Evolutionary conservation across 2,329 filamentous ascomycete genomes (phyloP).

Genomic region (Sarocladiaceae sp.): DNA sequence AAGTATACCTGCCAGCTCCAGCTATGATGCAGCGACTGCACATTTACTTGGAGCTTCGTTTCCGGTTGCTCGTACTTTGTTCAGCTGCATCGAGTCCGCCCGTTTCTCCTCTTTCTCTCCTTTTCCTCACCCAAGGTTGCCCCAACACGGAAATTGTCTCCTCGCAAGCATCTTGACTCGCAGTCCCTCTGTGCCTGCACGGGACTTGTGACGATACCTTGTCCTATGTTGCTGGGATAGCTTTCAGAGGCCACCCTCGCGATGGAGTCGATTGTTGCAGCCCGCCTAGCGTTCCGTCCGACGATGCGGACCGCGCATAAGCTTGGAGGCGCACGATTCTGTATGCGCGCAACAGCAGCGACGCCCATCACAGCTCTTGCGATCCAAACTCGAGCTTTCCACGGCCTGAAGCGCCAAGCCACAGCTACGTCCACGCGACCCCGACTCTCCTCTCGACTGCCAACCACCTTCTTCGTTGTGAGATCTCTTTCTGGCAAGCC

Average conservation of each 20-base stretch:
- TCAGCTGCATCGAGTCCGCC: not conserved
- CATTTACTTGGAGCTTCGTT: slow-evolving; percentile 5
- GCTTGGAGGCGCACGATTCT: not conserved
- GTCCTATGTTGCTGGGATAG: not conserved
- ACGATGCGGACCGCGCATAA: not conserved
- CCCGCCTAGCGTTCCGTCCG: not conserved
- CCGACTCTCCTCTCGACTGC: not conserved
- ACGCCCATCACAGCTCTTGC: not conserved
- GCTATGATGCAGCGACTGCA: not conserved
- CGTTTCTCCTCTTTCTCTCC: not conserved
- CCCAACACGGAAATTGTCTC: no score
- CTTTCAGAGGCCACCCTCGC: not conserved
- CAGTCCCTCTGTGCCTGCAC: no score
- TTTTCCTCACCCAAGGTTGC: not conserved
- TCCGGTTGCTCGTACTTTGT: slow-evolving; percentile 7
- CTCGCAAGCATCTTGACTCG: no score
- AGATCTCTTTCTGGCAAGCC: slow-evolving; percentile 49
- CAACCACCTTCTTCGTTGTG: slow-evolving; percentile 17
- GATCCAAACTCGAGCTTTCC: slow-evolving; percentile 6
- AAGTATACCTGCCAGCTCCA: not conserved
- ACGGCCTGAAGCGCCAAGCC: not conserved
- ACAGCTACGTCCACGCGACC: not conserved
- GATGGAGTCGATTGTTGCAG: not conserved
- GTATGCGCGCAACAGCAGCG: not conserved
- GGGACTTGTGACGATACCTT: no score